Evolutionary conservation across 805 yeast genomes (phyloP).

Genomic region (Ogataea paraovalis): DNA sequence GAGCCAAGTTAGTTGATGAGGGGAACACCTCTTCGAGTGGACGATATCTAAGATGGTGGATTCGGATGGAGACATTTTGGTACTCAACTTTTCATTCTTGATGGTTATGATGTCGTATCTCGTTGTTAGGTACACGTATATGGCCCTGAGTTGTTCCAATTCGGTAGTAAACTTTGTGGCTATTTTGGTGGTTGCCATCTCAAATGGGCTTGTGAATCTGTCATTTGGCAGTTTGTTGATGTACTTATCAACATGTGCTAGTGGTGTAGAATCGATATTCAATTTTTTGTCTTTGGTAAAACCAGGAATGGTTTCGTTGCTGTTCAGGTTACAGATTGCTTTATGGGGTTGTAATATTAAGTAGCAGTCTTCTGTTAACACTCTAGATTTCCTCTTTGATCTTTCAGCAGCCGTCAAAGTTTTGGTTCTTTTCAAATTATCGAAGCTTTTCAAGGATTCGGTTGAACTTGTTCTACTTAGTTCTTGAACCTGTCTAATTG

Average conservation of each 20-base stretch:
- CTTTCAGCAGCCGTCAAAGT: conserved; percentile 67
- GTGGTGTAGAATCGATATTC: conserved; percentile 22
- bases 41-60: conserved; percentile 26
- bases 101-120: conserved; percentile 46
- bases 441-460: conserved; percentile 27
- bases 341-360: conserved; percentile 61
- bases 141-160: conserved; percentile 60
- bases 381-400: conserved; percentile 63
- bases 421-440: conserved; percentile 66
- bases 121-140: conserved; percentile 58
- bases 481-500: background rate
- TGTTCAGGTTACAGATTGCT: conserved; percentile 40
- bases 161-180: conserved; percentile 49
- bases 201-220: conserved; percentile 46
- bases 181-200: conserved; percentile 50
- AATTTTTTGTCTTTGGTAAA: conserved; percentile 5
- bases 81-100: conserved; percentile 31
- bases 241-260: conserved; percentile 41
- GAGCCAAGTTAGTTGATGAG: conserved; percentile 69
- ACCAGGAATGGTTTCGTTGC: conserved; percentile 37
- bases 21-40: conserved; percentile 25
- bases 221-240: conserved; percentile 35
- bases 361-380: conserved; percentile 55
- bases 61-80: conserved; percentile 27
- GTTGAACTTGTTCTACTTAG: background rate